A percentile compares a stretch with the other conserved stretches of the same genome.
Evolutionary conservation across 352 stramenopile species (phyloP).

Genomic region (Phytophthora palmivora): DNA sequence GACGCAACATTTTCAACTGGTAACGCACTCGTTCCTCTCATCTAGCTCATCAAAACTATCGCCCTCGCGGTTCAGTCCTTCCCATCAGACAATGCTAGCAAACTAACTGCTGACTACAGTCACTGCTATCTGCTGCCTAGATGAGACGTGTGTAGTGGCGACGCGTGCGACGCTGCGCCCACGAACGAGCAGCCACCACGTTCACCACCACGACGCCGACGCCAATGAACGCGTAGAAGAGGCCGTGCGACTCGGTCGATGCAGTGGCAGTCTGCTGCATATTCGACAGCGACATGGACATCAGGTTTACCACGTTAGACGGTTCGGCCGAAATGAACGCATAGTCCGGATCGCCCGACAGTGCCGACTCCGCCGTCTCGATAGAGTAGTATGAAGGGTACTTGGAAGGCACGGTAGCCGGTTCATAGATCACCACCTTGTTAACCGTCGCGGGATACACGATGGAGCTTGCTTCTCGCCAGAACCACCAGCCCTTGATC

Average conservation of each 20-base stretch:
- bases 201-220: constrained; percentile 47
- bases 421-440: constrained; percentile 46
- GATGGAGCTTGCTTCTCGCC: constrained; percentile 47
- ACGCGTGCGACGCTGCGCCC: constrained; percentile 52
- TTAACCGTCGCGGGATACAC: constrained; percentile 50
- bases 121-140: constrained; percentile 21
- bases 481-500: constrained; percentile 67
- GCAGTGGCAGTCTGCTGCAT: constrained; percentile 29
- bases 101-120: too few relatives aligned
- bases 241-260: constrained; percentile 25
- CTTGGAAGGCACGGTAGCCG: constrained; percentile 31
- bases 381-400: constrained; percentile 42
- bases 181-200: constrained; percentile 51
- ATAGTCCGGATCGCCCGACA: constrained; percentile 46
- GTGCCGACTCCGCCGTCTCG: constrained; percentile 31
- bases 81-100: background rate
- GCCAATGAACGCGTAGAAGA: constrained; percentile 51
- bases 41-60: constrained; percentile 16
- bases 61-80: background rate
- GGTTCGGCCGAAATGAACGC: constrained; percentile 29
- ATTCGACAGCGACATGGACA: constrained; percentile 41
- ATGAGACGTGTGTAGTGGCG: constrained; percentile 63
- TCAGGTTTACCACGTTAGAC: constrained; percentile 18
- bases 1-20: too few relatives aligned
- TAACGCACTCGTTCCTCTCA: constrained; percentile 2